Evolutionary conservation across 2,329 filamentous ascomycete species (phyloP), one percentile per base, ranked within the genome.

Genomic region (Colletotrichum eleusines): DNA sequence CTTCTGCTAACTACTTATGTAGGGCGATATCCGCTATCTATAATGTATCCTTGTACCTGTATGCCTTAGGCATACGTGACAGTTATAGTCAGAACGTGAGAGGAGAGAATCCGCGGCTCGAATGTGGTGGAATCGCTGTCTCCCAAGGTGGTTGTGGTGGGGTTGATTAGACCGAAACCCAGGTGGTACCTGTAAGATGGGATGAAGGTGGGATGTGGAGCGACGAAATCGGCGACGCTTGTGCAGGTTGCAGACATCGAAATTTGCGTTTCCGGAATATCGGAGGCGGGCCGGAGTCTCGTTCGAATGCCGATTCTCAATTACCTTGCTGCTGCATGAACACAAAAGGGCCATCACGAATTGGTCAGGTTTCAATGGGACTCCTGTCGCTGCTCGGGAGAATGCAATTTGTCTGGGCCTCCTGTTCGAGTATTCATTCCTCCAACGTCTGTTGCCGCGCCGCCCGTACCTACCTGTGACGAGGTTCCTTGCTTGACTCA

Each of bases 171-270:
- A 54, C 40, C 51, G 48, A 54, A 62, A 46, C 51, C 44, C 31
- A 63, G 51, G 46, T 53, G 50, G 60, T n/a, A n/a, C n/a, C n/a
- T n/a, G n/a, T 65, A 46, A 60, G 69, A 54, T 71, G 64, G 69
- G 69, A 69, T 61, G 66, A 62, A 70, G 61, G 66, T 72, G 66
- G 66, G 69, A 72, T 64, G 66, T 46, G 63, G 40, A 61, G 69
- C 66, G 69, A 72, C 69, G 69, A 72, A 70, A 72, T 72, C 69
- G 69, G 69, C 69, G 66, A 66, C 54, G 66, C 60, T 60, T 61
- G 66, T 61, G 40, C 60, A 61, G 69, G 60, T 61, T 54, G 44
- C 69, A 69, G 64, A 59, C 23, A 63, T 64, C 69, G 54, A 58
- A 59, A 31, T 63, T 69, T 69, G 69, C 69, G 69, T 58, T 71